A percentile compares a stretch with the other conserved stretches of the same genome.
phyloP scores from a whole-genome alignment of 2,329 filamentous ascomycete species.

The Nigrospora oryzae region DNA sequence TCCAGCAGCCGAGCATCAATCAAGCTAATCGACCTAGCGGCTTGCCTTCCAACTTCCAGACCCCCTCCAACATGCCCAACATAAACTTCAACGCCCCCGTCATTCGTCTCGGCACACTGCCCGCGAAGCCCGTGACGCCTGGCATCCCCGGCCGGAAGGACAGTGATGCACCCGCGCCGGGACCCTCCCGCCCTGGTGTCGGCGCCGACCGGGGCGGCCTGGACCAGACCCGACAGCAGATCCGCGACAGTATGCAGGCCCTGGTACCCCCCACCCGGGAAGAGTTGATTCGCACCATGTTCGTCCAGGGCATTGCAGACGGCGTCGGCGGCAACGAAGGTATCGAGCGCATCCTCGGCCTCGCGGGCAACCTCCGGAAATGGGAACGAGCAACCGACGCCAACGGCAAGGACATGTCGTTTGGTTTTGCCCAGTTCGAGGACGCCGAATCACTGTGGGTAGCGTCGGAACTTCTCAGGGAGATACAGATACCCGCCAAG shows the following conservation, averaged over 20 bases:
- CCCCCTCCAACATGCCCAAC: slow-evolving; percentile 85
- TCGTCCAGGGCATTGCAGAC: slow-evolving; percentile 78
- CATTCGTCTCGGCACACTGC: slow-evolving; percentile 80
- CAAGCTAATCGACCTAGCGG: slow-evolving; percentile 74
- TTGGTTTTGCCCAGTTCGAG: slow-evolving; percentile 94
- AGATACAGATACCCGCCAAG: slow-evolving; percentile 74
- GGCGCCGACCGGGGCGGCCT: slow-evolving; percentile 53
- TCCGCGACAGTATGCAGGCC: slow-evolving; percentile 61
- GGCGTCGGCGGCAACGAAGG: slow-evolving; percentile 69
- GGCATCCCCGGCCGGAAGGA: slow-evolving; percentile 35
- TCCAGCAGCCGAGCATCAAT: slow-evolving; percentile 64
- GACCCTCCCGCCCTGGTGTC: slow-evolving; percentile 35
- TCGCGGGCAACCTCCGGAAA: slow-evolving; percentile 71
- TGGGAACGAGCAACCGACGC: slow-evolving; percentile 76
- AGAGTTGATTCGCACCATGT: slow-evolving; percentile 86
- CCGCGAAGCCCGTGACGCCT: slow-evolving; percentile 48
- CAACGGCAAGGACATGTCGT: slow-evolving; percentile 61
- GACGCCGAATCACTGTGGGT: slow-evolving; percentile 80
- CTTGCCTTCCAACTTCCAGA: slow-evolving; percentile 77
- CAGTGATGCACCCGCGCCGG: slow-evolving; percentile 27
- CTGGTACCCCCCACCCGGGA: slow-evolving; percentile 78
- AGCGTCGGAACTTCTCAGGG: slow-evolving; percentile 75
- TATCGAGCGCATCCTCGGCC: slow-evolving; percentile 67
- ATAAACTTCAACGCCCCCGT: slow-evolving; percentile 98
- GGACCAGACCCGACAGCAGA: slow-evolving; percentile 58